Percentiles rank a stretch among this genome's conserved stretches.
Evolutionary conservation across 164 flowering plant species (phyloP).

Genomic region (Nymphaea colorata): DNA sequence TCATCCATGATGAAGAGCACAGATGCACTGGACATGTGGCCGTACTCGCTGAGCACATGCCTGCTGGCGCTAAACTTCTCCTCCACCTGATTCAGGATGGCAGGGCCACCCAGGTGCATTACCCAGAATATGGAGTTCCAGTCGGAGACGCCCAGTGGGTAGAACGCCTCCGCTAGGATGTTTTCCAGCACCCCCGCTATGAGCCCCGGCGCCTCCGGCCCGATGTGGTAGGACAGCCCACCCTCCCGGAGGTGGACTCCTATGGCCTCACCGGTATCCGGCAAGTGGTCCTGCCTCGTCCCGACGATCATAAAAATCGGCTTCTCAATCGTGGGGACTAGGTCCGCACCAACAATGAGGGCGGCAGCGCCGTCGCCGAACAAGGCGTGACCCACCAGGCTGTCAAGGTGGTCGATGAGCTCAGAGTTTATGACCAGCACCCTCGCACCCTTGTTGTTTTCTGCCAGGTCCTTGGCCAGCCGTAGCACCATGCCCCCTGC

Average conservation of each 20-base stretch:
- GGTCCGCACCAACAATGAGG: constrained; percentile 1
- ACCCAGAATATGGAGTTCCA: constrained; percentile 7
- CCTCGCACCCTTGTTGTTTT: background rate
- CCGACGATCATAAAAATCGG: background rate
- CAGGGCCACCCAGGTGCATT: constrained; percentile 11
- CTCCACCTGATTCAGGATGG: constrained; percentile 7
- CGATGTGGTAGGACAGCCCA: background rate
- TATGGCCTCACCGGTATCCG: background rate
- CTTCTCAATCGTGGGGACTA: background rate
- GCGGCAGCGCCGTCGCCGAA: constrained; percentile 1
- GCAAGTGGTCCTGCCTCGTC: background rate
- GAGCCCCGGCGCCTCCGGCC: background rate
- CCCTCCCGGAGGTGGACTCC: background rate
- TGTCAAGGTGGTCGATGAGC: background rate
- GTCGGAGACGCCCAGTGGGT: background rate
- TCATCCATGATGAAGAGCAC: constrained; percentile 6
- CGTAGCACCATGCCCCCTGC: background rate
- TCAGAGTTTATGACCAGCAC: background rate
- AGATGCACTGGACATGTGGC: constrained; percentile 15
- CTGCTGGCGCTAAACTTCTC: constrained; percentile 1
- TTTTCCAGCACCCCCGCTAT: background rate
- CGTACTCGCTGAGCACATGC: constrained; percentile 5
- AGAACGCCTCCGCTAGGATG: background rate
- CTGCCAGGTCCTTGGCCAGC: background rate
- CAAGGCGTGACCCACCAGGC: constrained; percentile 2